Percentiles rank a stretch among this genome's conserved stretches.
Evolutionary conservation across 345 rosid species (phyloP).

Genomic region (Luvunga scandens): DNA sequence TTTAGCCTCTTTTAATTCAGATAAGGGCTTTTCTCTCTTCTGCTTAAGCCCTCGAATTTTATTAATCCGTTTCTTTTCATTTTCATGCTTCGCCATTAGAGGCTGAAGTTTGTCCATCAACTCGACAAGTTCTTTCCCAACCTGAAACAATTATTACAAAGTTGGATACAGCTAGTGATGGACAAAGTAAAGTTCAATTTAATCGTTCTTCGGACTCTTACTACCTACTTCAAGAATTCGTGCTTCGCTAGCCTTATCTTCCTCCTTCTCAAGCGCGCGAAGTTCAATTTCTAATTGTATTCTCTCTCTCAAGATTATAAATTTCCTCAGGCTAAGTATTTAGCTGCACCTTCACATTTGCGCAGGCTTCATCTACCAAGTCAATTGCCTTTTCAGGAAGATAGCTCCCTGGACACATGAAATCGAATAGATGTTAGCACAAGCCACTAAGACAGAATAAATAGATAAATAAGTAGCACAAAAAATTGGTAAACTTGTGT

Average conservation of each 20-base stretch:
- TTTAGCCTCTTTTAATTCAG: slow-evolving; percentile 78
- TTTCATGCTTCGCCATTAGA: slow-evolving; percentile 73
- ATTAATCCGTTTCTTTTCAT: slow-evolving; percentile 85
- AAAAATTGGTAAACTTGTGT: background rate
- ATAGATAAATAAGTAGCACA: background rate
- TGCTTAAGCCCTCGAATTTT: slow-evolving; percentile 75
- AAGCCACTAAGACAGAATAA: background rate
- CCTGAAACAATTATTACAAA: slow-evolving; percentile 31
- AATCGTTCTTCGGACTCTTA: background rate
- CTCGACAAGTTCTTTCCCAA: slow-evolving; percentile 82
- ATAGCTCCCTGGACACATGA: slow-evolving; percentile 57
- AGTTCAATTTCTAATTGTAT: slow-evolving; percentile 88
- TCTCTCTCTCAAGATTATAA: slow-evolving; percentile 78
- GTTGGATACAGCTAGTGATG: background rate
- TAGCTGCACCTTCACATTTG: slow-evolving; percentile 89
- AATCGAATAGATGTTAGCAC: background rate
- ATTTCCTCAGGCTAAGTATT: slow-evolving; percentile 96
- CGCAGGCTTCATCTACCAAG: slow-evolving; percentile 95
- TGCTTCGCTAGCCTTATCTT: slow-evolving; percentile 91
- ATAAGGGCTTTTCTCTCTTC: slow-evolving; percentile 70
- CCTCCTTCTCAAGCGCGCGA: slow-evolving; percentile 88
- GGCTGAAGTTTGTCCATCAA: slow-evolving; percentile 91
- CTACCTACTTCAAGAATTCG: slow-evolving; percentile 69
- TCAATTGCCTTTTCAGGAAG: slow-evolving; percentile 94
- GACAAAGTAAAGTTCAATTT: background rate